phyloP scores from a whole-genome alignment of 495 filamentous ascomycete species.

The Bacidia gigantensis region DNA sequence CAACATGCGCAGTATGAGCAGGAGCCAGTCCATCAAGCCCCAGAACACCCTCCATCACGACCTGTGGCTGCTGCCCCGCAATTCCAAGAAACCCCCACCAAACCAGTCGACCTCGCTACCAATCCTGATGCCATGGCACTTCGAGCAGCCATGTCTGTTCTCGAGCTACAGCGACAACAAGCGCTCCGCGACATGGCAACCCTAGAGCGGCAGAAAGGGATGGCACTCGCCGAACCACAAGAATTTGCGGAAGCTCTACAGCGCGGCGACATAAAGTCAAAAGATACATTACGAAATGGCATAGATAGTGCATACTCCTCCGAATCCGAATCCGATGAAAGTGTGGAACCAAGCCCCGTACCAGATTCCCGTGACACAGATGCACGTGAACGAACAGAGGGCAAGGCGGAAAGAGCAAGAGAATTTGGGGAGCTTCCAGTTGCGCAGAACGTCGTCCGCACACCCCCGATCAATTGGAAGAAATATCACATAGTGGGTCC shows the following conservation, averaged over 20 bases:
- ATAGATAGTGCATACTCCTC: slow-evolving; percentile 2
- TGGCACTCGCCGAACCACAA: slow-evolving; percentile 53
- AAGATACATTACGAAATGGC: slow-evolving; percentile 25
- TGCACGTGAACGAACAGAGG: neutral
- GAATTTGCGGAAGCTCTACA: slow-evolving; percentile 50
- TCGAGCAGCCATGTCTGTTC: slow-evolving; percentile 60
- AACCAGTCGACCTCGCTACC: slow-evolving; percentile 58
- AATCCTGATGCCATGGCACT: slow-evolving; percentile 80
- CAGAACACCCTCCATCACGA: slow-evolving; percentile 15
- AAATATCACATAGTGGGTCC: slow-evolving; percentile 78
- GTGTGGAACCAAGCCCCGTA: slow-evolving; percentile 18
- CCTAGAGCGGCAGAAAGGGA: slow-evolving; percentile 47
- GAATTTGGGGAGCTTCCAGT: slow-evolving; percentile 46
- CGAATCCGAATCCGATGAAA: slow-evolving; percentile 28
- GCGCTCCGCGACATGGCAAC: slow-evolving; percentile 54
- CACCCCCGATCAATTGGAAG: slow-evolving; percentile 79
- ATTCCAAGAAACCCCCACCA: slow-evolving; percentile 26
- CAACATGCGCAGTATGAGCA: neutral
- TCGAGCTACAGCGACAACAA: slow-evolving; percentile 71
- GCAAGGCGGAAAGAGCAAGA: slow-evolving; percentile 9
- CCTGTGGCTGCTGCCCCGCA: neutral
- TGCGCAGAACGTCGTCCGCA: slow-evolving; percentile 71
- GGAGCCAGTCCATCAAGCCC: neutral
- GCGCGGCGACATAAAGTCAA: slow-evolving; percentile 36
- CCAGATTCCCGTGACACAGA: slow-evolving; percentile 9